Percentiles rank a stretch among this genome's conserved stretches.
Evolutionary conservation across 179 eudicot species (phyloP).

Genomic region (Silene coronaria): DNA sequence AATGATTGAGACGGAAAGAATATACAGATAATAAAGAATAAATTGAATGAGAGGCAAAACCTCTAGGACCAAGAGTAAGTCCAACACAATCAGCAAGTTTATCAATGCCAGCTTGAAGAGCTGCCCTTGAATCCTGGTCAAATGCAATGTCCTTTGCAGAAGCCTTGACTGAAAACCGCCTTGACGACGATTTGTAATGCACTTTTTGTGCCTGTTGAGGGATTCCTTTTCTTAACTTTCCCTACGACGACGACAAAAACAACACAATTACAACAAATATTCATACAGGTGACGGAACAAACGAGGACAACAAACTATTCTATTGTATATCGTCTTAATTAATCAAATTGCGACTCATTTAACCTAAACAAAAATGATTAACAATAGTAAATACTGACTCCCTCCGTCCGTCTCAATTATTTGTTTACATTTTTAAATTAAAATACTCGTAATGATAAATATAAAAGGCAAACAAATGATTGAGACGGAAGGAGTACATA

Average conservation of each 20-base stretch:
- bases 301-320: background rate
- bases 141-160: conserved; percentile 77
- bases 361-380: too few species aligned
- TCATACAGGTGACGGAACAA: background rate
- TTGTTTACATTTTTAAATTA: background rate
- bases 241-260: conserved; percentile 32
- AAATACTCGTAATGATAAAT: background rate
- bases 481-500: background rate
- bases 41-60: conserved; percentile 30
- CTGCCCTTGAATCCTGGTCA: conserved; percentile 68
- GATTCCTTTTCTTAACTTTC: conserved; percentile 39
- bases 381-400: too few species aligned
- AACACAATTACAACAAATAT: background rate
- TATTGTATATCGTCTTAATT: too few species aligned
- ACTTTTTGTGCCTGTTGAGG: conserved; percentile 50
- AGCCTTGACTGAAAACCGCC: conserved; percentile 60
- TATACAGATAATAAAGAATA: too few species aligned
- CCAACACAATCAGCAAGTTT: conserved; percentile 90
- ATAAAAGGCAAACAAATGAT: background rate
- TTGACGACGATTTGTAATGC: conserved; percentile 32
- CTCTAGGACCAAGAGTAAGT: conserved; percentile 94
- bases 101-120: conserved; percentile 87
- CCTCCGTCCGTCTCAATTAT: background rate
- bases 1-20: too few species aligned
- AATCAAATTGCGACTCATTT: too few species aligned